phyloP scores from a whole-genome alignment of 2,329 filamentous ascomycete species.

The Pseudogymnoascus sp. region DNA sequence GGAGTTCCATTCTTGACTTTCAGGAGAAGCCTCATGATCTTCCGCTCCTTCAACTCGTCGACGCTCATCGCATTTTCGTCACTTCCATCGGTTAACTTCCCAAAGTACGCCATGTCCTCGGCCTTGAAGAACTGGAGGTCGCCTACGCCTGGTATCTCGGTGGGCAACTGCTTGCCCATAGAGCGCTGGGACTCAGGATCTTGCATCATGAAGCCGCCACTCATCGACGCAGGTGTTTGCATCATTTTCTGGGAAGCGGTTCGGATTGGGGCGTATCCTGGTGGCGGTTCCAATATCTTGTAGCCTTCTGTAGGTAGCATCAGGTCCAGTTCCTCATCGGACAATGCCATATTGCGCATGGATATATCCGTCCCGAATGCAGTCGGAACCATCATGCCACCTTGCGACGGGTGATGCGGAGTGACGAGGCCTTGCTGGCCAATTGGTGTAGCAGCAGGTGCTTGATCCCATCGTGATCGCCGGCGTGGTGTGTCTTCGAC shows the following conservation, averaged over 20 bases:
- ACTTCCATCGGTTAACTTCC: conserved; percentile 88
- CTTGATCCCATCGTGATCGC: conserved; percentile 88
- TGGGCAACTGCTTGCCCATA: conserved; percentile 84
- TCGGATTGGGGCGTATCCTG: conserved; percentile 81
- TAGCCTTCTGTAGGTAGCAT: conserved; percentile 90
- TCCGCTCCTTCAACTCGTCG: conserved; percentile 93
- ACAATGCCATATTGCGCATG: conserved; percentile 70
- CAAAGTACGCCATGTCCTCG: conserved; percentile 98
- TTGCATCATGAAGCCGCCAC: conserved; percentile 92
- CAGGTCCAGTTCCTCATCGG: conserved; percentile 88
- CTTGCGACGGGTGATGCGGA: conserved; percentile 66
- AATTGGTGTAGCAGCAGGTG: conserved; percentile 71
- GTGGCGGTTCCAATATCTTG: conserved; percentile 82
- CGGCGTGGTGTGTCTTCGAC: conserved; percentile 59
- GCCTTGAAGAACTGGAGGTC: conserved; percentile 98
- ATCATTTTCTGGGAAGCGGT: conserved; percentile 69
- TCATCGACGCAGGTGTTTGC: conserved; percentile 60
- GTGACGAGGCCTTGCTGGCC: conserved; percentile 69
- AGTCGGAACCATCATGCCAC: conserved; percentile 43
- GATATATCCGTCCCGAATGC: conserved; percentile 77
- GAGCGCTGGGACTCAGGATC: conserved; percentile 78
- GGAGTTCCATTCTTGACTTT: conserved; percentile 99
- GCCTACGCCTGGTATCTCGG: conserved; percentile 90
- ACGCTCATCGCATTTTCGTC: conserved; percentile 89
- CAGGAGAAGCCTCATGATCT: conserved; percentile 92